Percentiles rank a stretch among this genome's conserved stretches.
These are phyloP conservation scores for Sedum album DNA, from an alignment of 164 flowering plant species.

Conservation along the genomic window DNA sequence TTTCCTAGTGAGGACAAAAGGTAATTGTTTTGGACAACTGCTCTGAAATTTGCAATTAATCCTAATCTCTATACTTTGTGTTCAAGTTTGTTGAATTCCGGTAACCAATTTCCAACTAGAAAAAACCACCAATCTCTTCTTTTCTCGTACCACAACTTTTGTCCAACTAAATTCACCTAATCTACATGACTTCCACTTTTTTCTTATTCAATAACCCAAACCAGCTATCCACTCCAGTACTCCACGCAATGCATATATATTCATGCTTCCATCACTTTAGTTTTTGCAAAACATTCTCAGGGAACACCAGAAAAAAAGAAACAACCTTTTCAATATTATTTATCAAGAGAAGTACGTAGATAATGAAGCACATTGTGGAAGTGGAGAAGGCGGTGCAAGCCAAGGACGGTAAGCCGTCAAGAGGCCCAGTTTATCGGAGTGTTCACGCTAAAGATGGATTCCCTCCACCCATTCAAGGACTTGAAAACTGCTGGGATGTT, in stretches of 20 bases:
- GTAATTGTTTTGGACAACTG: too few species aligned
- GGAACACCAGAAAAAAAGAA: neutral
- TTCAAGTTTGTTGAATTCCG: neutral
- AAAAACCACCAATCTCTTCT: neutral
- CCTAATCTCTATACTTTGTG: too few species aligned
- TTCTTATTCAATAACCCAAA: neutral
- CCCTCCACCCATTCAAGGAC: neutral
- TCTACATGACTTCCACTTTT: neutral
- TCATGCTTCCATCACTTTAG: neutral
- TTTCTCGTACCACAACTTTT: too few species aligned
- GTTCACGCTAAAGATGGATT: neutral
- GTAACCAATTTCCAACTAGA: neutral
- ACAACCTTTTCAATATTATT: too few species aligned
- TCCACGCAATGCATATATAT: too few species aligned
- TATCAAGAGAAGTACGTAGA: neutral
- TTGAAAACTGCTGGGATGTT: neutral
- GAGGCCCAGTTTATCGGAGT: neutral
- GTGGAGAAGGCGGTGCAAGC: slow-evolving; percentile 2
- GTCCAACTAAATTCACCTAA: slow-evolving; percentile 1
- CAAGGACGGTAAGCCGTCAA: neutral
- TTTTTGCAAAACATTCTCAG: neutral
- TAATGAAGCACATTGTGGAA: neutral
- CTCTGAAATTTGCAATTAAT: too few species aligned
- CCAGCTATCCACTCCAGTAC: too few species aligned
- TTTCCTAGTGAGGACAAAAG: too few species aligned